These are phyloP conservation scores for Oenanthe javanica DNA, from an alignment of 140 eudicot species.

Conservation along the genomic window DNA sequence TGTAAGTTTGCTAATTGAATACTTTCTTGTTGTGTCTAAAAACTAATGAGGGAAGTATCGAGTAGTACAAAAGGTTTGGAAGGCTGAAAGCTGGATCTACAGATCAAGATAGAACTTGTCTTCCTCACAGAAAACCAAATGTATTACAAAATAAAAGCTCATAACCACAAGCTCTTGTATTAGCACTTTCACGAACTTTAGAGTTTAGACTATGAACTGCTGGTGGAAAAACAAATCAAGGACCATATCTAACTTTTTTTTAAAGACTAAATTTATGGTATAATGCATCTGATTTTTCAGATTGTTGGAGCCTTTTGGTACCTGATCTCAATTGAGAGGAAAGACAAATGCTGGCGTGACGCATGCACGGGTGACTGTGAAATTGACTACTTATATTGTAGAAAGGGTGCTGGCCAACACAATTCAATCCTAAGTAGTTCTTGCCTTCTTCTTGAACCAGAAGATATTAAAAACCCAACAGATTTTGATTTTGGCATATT, in stretches of 20 bases:
- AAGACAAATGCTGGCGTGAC: conserved; percentile 54
- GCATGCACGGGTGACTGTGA: conserved; percentile 30
- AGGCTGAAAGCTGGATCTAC: background rate
- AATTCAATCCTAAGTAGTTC: conserved; percentile 22
- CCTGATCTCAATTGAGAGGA: conserved; percentile 57
- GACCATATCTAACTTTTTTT: background rate
- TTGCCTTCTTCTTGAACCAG: conserved; percentile 39
- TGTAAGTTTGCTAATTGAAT: conserved; percentile 29
- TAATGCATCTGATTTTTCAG: conserved; percentile 22
- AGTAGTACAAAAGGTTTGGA: background rate
- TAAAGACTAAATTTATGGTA: background rate
- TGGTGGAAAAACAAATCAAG: background rate
- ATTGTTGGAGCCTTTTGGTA: conserved; percentile 79
- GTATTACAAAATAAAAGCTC: background rate
- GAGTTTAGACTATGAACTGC: too few species aligned
- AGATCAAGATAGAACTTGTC: background rate
- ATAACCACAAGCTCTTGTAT: background rate
- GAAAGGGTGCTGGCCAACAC: conserved; percentile 10
- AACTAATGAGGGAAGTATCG: background rate
- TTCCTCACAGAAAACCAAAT: background rate
- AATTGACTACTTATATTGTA: conserved; percentile 30
- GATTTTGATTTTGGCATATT: conserved; percentile 71
- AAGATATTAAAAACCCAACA: conserved; percentile 17
- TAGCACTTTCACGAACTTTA: background rate
- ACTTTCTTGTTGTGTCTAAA: background rate